Base-by-base conservation (phyloP, 2,329 filamentous ascomycete species). In the Xenoacremonium recifei region DNA sequence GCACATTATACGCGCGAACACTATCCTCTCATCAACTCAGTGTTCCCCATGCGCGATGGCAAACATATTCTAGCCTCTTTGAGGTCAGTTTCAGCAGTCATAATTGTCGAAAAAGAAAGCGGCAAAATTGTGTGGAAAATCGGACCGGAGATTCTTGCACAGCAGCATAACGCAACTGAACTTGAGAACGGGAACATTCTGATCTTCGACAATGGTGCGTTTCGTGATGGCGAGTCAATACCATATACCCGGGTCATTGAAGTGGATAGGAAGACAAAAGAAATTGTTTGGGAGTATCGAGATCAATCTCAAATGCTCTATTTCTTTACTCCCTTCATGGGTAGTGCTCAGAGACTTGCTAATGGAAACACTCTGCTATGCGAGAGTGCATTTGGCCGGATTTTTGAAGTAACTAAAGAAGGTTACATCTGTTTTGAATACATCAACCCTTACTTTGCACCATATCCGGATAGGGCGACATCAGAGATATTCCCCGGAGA, bases 241-340 rank as follows among this genome's bases (percentile, higher is more conserved):
- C 59, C 51, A 0, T 62, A 58, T 18, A 51, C 56, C 3, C 57
- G 58, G 0, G 53, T 49, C 0, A 57, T 61, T 6, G 56, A 61
- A 32, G 44, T 61, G 0, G 53, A 59, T 15, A 37, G 56, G 13
- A 11, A 21, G 0, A 55, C 51, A 2, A 53, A 52, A 35, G 17
- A 54, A 3, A 52, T 62, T 27, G 53, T 59, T 4, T 60, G 58
- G 58, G 56, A 61, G 41, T 62, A 62, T 17, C 51, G 58, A 1
- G 59, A 61, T 21, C 45, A 47, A 4, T 57, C 57, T 4, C 57
- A 58, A 39, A 58, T 59, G 49, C 44, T 55, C 12, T 55, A 53
- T 40, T 61, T 62, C 39, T 62, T 60, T 18, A 61, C 58, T 1
- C 59, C 58, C 0, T 62, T 62, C 21, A 60, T 60, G 59, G 58